Evolutionary conservation across 129 eudicot species (phyloP).

Genomic region (Ambrosia trifida): DNA sequence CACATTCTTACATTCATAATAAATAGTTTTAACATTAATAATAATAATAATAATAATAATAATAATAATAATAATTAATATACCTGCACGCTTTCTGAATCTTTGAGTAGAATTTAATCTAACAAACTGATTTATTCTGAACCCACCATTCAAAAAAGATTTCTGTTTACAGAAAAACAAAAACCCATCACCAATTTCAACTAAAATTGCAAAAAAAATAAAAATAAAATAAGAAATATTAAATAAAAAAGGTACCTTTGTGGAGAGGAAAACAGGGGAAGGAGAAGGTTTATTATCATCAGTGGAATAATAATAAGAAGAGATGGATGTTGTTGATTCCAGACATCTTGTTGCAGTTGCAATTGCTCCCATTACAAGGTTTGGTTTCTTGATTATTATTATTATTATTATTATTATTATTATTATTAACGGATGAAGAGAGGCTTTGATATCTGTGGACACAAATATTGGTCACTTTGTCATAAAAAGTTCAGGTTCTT

Average conservation of each 20-base stretch:
- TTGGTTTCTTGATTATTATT: not conserved
- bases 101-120: conserved; percentile 23
- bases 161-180: conserved; percentile 28
- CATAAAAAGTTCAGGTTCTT: not conserved
- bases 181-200: not conserved
- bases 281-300: conserved; percentile 32
- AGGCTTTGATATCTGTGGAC: conserved; percentile 21
- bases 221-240: not conserved
- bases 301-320: conserved; percentile 18
- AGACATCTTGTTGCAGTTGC: conserved; percentile 35
- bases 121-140: conserved; percentile 37
- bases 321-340: conserved; percentile 28
- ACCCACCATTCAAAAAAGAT: conserved; percentile 55
- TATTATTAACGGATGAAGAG: not conserved
- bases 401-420: not conserved
- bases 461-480: not conserved
- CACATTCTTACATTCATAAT: no score
- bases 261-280: conserved; percentile 24
- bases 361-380: conserved; percentile 31
- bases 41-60: no score
- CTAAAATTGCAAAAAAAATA: not conserved
- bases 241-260: conserved; percentile 23
- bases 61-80: no score
- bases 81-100: conserved; percentile 53
- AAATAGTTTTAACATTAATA: not conserved